Base-by-base conservation (phyloP, 192 early-diverging fungal species). In the Rhizophagus prolifer region DNA sequence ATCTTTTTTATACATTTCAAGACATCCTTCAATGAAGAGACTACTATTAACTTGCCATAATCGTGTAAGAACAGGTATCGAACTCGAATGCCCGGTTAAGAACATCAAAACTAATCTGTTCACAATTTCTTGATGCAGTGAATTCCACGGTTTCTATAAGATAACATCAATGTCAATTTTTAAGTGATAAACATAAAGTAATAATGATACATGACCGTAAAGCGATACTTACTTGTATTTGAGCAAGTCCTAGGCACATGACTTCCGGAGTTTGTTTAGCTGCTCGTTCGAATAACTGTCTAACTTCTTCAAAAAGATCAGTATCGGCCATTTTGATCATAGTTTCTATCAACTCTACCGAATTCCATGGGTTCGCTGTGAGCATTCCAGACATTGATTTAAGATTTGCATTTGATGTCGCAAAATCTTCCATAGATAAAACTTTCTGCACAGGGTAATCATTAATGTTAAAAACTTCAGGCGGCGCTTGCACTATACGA, bases 1-100 rank as follows among this genome's bases (percentile, higher is more conserved):
- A 67, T 95, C 94, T 79, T 93, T 89, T 23, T 82, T 82, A 79
- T 95, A 93, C 41, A 95, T 60, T 61, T 92, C 90, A 36, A 94
- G 75, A 4, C 94, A 79, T 2, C 90, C 91, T 67, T 86, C 84
- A 6, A 90, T 81, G 54, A 92, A 84, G 21, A 92, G 77, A 1
- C 78, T 76, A 5, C 84, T 87, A 47, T 85, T 87, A 9, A 90
- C 66, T 75, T 92, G 86, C 93, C 94, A 96, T 10, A 96, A 79
- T 5, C 86, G 79, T 1, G 92, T 88, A 46, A 94, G 80, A 4
- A 94, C 93, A 66, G 92, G 86, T 60, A 80, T n/a, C 38, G 90
- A 80, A 77, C 87, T 85, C 59, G 85, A 74, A 82, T 94, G 85
- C 54, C 88, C 90, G 12, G 83, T 86, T 62, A 95, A 81, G 70